A percentile compares a stretch with the other conserved stretches of the same genome.
Conservation (phyloP, 1,284 basidiomycete genomes). For the Malassezia globosa region DNA sequence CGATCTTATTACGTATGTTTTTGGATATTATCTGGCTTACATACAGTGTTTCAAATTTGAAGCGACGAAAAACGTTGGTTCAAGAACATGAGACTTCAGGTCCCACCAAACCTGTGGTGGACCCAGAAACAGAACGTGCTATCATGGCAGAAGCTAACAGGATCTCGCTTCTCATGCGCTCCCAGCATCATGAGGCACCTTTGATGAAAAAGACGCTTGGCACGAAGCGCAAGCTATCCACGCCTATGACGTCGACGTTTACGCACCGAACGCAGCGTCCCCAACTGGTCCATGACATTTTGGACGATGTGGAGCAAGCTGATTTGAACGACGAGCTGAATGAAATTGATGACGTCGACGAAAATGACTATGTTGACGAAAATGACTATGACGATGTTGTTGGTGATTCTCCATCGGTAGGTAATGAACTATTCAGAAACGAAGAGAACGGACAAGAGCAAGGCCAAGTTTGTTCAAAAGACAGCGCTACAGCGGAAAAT, state of each 20-base stretch:
- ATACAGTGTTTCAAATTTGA: background rate
- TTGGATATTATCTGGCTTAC: background rate
- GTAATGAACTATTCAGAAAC: background rate
- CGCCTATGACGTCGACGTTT: background rate
- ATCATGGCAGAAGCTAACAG: constrained; percentile 11
- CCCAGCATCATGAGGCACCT: background rate
- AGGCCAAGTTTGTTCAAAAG: no score
- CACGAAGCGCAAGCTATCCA: background rate
- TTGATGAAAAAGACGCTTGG: background rate
- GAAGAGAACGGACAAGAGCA: no score
- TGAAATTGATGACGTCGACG: background rate
- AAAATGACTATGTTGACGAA: constrained; percentile 1
- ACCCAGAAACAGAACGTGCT: background rate
- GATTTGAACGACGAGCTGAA: background rate
- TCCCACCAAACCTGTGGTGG: background rate
- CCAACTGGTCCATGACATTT: background rate
- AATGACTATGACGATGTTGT: background rate
- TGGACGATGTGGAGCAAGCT: background rate
- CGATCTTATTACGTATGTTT: constrained; percentile 17
- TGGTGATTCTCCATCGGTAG: background rate
- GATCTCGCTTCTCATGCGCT: constrained; percentile 9
- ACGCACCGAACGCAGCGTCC: background rate
- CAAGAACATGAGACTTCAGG: background rate
- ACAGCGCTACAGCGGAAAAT: no score
- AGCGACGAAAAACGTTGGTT: background rate